Base-by-base conservation (phyloP, 2,329 filamentous ascomycete species). In the Lecanicillium sp. region DNA sequence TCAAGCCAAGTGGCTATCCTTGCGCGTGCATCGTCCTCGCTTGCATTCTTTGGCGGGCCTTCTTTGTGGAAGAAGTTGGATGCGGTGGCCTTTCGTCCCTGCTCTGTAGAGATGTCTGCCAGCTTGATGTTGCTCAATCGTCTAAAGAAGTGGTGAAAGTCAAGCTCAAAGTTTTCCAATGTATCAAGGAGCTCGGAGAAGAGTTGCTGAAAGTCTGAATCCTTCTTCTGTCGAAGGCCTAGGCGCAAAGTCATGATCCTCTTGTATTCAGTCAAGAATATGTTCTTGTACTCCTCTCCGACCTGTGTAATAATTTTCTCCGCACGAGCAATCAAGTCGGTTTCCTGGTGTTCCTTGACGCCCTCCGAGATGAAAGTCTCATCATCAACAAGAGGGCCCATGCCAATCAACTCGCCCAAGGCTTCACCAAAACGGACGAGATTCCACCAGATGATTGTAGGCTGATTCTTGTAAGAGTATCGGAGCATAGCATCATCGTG, bases 371-470 rank as follows among this genome's bases (percentile, higher is more conserved):
- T 63, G 51, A 95, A 95, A 2, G 66, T 66, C 2, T 75, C 60
- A 9, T 82, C 74, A 52, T 98, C 89, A 22, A 90, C 80, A 28
- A 69, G 65, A 2, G 71, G 62, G 0, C 85, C 90, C 0, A 83
- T 77, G 14, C 90, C 92, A 40, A 98, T 78, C 2, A 95, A 69
- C 60, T 96, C 92, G 15, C 87, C 92, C 0, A 98, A 57, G 1
- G 84, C 77, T 63, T 98, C 92, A 41, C 88, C 92, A 0, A 98
- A 73, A 2, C 92, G 80, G 1, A 95, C 87, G 0, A 96, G 71
- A 53, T 96, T 96, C 92, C 92, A 98, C 92, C 92, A 98, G 54
- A 98, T 92, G 41, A 98, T 85, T 31, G 82, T 89, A 0, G 92
- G 89, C 56, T 98, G 92, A 57, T 95, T 95, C 48, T 82, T 81